Evolutionary conservation across 495 filamentous ascomycete genomes (phyloP).

Genomic region (Parathielavia appendiculata): DNA sequence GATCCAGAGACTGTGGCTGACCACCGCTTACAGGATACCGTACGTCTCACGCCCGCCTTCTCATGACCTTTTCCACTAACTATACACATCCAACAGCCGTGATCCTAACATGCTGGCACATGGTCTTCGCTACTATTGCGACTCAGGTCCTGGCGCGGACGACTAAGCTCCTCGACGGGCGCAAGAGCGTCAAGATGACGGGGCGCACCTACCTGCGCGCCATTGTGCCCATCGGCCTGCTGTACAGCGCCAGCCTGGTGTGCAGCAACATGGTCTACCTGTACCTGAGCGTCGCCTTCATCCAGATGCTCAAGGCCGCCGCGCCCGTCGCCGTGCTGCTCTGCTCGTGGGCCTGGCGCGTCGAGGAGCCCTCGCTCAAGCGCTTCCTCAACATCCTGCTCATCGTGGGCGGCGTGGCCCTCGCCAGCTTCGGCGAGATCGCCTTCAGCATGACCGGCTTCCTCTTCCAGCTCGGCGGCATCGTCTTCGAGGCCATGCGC

Average conservation of each 20-base stretch:
- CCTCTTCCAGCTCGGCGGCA: conserved; percentile 62
- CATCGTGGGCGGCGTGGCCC: conserved; percentile 68
- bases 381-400: conserved; percentile 63
- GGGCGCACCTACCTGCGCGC: conserved; percentile 60
- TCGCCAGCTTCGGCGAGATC: conserved; percentile 73
- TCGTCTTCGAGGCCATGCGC: conserved; percentile 70
- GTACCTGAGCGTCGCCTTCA: conserved; percentile 71
- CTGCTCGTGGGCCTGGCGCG: conserved; percentile 58
- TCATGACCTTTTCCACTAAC: neutral
- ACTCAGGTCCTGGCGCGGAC: conserved; percentile 68
- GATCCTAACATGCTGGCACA: conserved; percentile 73
- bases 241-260: conserved; percentile 67
- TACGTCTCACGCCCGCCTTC: conserved; percentile 16
- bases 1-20: conserved; percentile 11
- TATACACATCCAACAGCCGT: conserved; percentile 30
- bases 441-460: conserved; percentile 65
- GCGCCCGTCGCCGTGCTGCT: conserved; percentile 66
- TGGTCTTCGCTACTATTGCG: conserved; percentile 65
- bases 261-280: conserved; percentile 70
- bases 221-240: conserved; percentile 68
- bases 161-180: conserved; percentile 61
- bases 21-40: conserved; percentile 27
- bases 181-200: conserved; percentile 65
- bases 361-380: conserved; percentile 54
- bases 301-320: conserved; percentile 77